A percentile compares a stretch with the other conserved stretches of the same genome.
phyloP scores from a whole-genome alignment of 164 flowering plant species.

The Berberis vulgaris region DNA sequence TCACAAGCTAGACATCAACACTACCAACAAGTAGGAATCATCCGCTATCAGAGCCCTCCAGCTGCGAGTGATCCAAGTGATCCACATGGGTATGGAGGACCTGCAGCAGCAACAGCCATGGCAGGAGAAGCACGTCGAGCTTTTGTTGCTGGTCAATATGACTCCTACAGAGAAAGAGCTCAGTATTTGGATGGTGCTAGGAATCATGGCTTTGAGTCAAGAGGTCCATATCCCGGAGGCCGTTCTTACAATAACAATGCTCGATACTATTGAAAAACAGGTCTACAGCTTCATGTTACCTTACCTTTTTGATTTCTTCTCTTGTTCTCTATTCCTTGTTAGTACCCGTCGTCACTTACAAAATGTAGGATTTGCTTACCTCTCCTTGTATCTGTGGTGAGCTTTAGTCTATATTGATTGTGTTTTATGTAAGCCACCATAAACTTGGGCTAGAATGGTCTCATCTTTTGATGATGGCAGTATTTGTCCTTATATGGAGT shows the following conservation, averaged over 20 bases:
- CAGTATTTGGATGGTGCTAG: conserved; percentile 35
- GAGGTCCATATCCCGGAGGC: conserved; percentile 57
- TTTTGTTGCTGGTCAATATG: conserved; percentile 31
- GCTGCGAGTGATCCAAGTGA: conserved; percentile 33
- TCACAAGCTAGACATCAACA: conserved; percentile 36
- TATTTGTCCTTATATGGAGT: too few relatives aligned
- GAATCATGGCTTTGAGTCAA: conserved; percentile 46
- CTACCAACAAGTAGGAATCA: conserved; percentile 37
- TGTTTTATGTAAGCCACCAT: too few relatives aligned
- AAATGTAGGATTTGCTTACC: neutral
- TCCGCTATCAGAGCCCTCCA: conserved; percentile 20
- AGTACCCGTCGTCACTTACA: neutral
- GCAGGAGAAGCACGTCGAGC: conserved; percentile 30
- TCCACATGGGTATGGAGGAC: conserved; percentile 29
- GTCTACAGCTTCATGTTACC: neutral
- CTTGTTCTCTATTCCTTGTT: neutral
- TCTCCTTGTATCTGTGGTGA: neutral
- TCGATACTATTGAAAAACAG: conserved; percentile 34
- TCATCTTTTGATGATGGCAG: too few relatives aligned
- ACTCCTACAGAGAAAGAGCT: conserved; percentile 49
- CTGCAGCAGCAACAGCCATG: conserved; percentile 15
- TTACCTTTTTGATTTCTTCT: neutral
- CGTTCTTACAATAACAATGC: conserved; percentile 44
- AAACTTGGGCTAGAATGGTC: too few relatives aligned
- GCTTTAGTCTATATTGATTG: neutral